Conservation (phyloP, 495 filamentous ascomycete genomes). For the Neurospora sp. region DNA sequence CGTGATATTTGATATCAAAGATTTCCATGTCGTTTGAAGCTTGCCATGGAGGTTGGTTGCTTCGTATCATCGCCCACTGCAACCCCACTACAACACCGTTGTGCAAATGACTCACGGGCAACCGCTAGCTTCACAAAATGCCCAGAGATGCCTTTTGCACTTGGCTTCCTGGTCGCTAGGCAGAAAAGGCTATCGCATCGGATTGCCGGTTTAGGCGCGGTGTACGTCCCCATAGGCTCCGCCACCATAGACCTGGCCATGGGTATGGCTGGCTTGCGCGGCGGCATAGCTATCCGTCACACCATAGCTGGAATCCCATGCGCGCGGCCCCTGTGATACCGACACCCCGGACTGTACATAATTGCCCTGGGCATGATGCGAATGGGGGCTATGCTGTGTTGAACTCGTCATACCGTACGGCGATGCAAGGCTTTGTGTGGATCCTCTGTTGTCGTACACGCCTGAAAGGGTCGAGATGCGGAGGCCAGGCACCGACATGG, state of each 20-base stretch:
- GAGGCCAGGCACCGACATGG: slow-evolving; percentile 11
- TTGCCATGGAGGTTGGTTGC: neutral
- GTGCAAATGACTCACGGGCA: neutral
- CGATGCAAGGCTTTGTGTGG: slow-evolving; percentile 17
- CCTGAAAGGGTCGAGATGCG: slow-evolving; percentile 19
- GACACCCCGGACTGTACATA: slow-evolving; percentile 19
- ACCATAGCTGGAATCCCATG: slow-evolving; percentile 28
- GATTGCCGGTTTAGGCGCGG: slow-evolving; percentile 23
- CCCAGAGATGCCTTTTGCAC: neutral
- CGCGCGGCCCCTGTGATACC: slow-evolving; percentile 11
- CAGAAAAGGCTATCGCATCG: neutral
- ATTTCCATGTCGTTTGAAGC: neutral
- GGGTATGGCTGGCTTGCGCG: slow-evolving; percentile 21
- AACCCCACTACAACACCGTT: neutral
- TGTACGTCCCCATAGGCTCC: slow-evolving; percentile 30
- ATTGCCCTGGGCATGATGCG: slow-evolving; percentile 20
- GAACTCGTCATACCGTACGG: slow-evolving; percentile 19
- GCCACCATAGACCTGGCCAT: slow-evolving; percentile 30
- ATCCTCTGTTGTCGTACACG: slow-evolving; percentile 22
- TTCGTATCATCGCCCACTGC: neutral
- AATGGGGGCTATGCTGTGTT: slow-evolving; percentile 18
- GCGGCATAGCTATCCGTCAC: slow-evolving; percentile 25
- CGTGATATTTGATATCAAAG: neutral
- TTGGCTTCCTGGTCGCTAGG: neutral
- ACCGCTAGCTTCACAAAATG: neutral